A percentile compares a stretch with the other conserved stretches of the same genome.
These are phyloP conservation scores for Aspergillus luchuensis DNA, from an alignment of 2,329 filamentous ascomycete species.

Conservation along the genomic window DNA sequence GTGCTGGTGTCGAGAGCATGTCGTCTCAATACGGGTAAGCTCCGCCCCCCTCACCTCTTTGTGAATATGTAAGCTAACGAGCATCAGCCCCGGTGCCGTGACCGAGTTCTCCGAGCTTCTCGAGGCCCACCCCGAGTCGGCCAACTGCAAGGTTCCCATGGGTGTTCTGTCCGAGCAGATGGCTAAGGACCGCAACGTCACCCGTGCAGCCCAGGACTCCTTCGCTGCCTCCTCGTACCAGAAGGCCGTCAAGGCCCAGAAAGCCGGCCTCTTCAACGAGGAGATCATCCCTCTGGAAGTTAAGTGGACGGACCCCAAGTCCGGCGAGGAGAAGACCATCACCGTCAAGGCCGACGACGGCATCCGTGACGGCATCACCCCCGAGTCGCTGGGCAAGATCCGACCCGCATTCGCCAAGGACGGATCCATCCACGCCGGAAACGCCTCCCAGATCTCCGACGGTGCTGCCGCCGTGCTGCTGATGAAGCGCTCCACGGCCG, in stretches of 20 bases:
- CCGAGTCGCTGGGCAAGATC: conserved; percentile 88
- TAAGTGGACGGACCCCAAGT: conserved; percentile 88
- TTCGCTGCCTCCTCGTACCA: conserved; percentile 93
- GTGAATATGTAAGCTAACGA: neutral
- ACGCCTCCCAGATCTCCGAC: conserved; percentile 93
- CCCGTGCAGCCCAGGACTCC: conserved; percentile 76
- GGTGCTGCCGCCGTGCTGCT: conserved; percentile 92
- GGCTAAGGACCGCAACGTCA: conserved; percentile 79
- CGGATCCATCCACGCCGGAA: conserved; percentile 92
- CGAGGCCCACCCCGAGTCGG: conserved; percentile 75
- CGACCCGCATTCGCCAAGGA: conserved; percentile 86
- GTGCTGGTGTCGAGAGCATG: conserved; percentile 97
- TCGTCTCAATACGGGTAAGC: conserved; percentile 81
- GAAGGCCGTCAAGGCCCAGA: conserved; percentile 83
- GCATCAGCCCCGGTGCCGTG: conserved; percentile 71
- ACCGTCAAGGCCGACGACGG: conserved; percentile 86
- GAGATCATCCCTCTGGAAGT: conserved; percentile 88
- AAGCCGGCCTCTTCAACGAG: conserved; percentile 84
- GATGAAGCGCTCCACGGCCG: conserved; percentile 91
- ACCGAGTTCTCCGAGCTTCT: conserved; percentile 90
- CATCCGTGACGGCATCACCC: conserved; percentile 79
- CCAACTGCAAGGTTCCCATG: conserved; percentile 98
- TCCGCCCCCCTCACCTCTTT: too few species aligned
- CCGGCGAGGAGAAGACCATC: conserved; percentile 78
- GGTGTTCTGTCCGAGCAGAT: conserved; percentile 90